These are phyloP conservation scores for Xanthoparmelia taractica DNA, from an alignment of 495 filamentous ascomycete species.

Conservation along the genomic window DNA sequence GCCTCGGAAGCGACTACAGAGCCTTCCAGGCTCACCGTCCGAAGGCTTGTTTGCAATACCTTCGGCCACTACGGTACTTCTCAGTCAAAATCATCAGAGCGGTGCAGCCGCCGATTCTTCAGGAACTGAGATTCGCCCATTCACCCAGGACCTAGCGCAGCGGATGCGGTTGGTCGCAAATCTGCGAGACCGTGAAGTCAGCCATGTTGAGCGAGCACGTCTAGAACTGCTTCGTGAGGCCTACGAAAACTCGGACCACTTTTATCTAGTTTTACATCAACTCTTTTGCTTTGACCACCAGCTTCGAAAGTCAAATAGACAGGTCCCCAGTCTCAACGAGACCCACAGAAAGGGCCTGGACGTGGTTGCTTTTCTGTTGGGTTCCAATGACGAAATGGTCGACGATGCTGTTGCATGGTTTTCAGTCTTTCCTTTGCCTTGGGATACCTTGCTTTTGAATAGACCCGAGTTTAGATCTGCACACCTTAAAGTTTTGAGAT, in stretches of 20 bases:
- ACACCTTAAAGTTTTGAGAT: constrained; percentile 30
- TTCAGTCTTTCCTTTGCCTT: constrained; percentile 41
- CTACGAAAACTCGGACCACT: constrained; percentile 45
- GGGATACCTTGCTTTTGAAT: constrained; percentile 26
- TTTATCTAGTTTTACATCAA: constrained; percentile 64
- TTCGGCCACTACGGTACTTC: background rate
- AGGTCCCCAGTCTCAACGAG: constrained; percentile 1
- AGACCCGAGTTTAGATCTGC: constrained; percentile 27
- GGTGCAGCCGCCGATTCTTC: background rate
- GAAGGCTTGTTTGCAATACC: background rate
- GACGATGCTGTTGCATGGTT: constrained; percentile 44
- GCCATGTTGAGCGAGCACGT: constrained; percentile 44
- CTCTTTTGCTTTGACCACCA: constrained; percentile 47
- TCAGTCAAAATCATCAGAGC: background rate
- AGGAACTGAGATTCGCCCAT: background rate
- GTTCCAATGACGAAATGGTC: constrained; percentile 33
- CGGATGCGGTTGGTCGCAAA: background rate
- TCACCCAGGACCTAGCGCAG: background rate
- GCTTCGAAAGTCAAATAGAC: constrained; percentile 19
- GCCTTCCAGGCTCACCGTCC: background rate
- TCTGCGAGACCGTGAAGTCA: background rate
- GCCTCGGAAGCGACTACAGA: constrained; percentile 16
- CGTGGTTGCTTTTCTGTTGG: constrained; percentile 32
- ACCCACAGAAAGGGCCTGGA: constrained; percentile 28
- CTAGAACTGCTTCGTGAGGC: constrained; percentile 51